Percentiles rank a stretch among this genome's conserved stretches.
phyloP scores from a whole-genome alignment of 208 protist genomes.

The Trypanosoma brucei region DNA sequence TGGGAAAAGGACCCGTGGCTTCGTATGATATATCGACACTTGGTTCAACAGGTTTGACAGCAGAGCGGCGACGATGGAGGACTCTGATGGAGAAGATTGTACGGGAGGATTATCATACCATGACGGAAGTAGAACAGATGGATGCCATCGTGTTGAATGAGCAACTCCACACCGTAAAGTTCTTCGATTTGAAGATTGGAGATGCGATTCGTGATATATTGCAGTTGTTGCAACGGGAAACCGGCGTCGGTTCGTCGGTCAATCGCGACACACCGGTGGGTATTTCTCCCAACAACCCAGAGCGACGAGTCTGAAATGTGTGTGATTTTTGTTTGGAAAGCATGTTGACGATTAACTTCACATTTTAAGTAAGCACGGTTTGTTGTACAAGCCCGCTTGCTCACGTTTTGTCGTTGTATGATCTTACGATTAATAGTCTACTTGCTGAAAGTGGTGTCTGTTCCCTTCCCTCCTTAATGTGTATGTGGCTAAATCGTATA shows the following conservation, averaged over 20 bases:
- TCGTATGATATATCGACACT: constrained; percentile 59
- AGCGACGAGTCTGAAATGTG: constrained; percentile 46
- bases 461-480: too few species aligned
- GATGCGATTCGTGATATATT: constrained; percentile 79
- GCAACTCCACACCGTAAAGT: constrained; percentile 85
- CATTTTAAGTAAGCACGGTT: neutral
- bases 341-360: neutral
- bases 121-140: constrained; percentile 48
- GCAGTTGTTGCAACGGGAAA: constrained; percentile 52
- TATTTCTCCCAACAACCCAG: constrained; percentile 65
- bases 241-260: constrained; percentile 33
- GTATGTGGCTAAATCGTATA: too few species aligned
- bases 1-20: constrained; percentile 41
- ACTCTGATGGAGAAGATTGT: constrained; percentile 72
- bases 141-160: constrained; percentile 62
- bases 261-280: constrained; percentile 50
- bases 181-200: constrained; percentile 83
- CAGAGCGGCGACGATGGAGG: constrained; percentile 70
- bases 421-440: too few species aligned
- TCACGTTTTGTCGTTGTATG: too few species aligned
- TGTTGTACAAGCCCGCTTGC: too few species aligned
- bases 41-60: constrained; percentile 31
- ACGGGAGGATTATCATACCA: constrained; percentile 63
- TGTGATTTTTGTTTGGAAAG: neutral
- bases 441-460: too few species aligned